phyloP scores from a whole-genome alignment of 768 basidiomycete genomes.

The Lentinula sp. region DNA sequence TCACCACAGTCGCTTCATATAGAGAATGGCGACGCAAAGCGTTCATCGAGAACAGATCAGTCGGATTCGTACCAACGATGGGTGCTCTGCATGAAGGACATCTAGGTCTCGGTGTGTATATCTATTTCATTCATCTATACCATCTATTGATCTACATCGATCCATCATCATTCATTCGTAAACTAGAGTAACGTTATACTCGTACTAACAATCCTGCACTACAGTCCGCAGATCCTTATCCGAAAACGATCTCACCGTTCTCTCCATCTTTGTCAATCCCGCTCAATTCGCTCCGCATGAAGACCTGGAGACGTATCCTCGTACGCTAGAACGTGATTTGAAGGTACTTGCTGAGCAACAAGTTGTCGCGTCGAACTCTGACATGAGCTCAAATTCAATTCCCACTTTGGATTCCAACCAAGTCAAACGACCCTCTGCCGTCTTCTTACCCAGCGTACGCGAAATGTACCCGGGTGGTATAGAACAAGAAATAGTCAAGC shows the following conservation, averaged over 20 bases:
- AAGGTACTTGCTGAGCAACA: conserved; percentile 42
- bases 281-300: conserved; percentile 96
- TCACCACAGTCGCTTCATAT: conserved; percentile 55
- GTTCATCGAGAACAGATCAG: conserved; percentile 50
- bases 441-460: conserved; percentile 73
- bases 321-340: conserved; percentile 76
- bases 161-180: not conserved
- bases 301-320: conserved; percentile 87
- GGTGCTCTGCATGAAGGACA: conserved; percentile 95
- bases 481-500: conserved; percentile 61
- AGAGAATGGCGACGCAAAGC: conserved; percentile 72
- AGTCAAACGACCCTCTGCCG: conserved; percentile 46
- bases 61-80: conserved; percentile 98
- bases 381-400: not conserved
- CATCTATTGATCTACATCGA: not conserved
- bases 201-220: not conserved
- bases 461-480: conserved; percentile 97
- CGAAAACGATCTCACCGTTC: conserved; percentile 79
- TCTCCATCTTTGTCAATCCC: conserved; percentile 98
- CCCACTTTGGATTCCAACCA: not conserved
- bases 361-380: conserved; percentile 11
- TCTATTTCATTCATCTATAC: not conserved
- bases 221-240: conserved; percentile 72
- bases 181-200: not conserved
- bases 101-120: conserved; percentile 69